Conservation (phyloP, 129 eudicot genomes). For the Cynara cardunculus region DNA sequence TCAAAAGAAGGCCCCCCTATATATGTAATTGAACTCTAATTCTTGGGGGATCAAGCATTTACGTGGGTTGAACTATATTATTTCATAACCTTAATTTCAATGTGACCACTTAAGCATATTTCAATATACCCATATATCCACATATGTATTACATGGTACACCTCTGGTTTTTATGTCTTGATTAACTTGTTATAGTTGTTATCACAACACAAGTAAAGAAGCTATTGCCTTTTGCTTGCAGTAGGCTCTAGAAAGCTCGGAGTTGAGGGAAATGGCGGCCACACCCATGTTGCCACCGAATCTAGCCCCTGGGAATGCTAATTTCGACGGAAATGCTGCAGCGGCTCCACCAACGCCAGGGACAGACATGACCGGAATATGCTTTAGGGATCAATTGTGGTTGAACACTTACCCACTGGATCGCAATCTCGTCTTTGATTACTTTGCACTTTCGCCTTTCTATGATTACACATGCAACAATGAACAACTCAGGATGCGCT, state of each 20-base stretch:
- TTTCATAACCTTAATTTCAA: constrained; percentile 14
- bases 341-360: constrained; percentile 39
- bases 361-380: constrained; percentile 54
- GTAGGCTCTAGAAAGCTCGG: neutral
- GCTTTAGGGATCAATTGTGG: constrained; percentile 54
- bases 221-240: neutral
- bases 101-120: neutral
- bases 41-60: neutral
- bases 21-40: too few species aligned
- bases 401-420: constrained; percentile 49
- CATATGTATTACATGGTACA: neutral
- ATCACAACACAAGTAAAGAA: neutral
- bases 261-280: neutral
- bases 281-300: constrained; percentile 18
- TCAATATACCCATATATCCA: too few species aligned
- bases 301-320: constrained; percentile 19
- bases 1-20: too few species aligned
- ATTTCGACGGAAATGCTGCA: constrained; percentile 27
- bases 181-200: neutral
- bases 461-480: constrained; percentile 55
- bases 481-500: constrained; percentile 42
- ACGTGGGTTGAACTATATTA: neutral
- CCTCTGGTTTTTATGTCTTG: neutral
- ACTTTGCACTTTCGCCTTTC: constrained; percentile 47
- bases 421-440: constrained; percentile 45